Conservation (phyloP, 495 filamentous ascomycete species). For the Annulohypoxylon bovei region DNA sequence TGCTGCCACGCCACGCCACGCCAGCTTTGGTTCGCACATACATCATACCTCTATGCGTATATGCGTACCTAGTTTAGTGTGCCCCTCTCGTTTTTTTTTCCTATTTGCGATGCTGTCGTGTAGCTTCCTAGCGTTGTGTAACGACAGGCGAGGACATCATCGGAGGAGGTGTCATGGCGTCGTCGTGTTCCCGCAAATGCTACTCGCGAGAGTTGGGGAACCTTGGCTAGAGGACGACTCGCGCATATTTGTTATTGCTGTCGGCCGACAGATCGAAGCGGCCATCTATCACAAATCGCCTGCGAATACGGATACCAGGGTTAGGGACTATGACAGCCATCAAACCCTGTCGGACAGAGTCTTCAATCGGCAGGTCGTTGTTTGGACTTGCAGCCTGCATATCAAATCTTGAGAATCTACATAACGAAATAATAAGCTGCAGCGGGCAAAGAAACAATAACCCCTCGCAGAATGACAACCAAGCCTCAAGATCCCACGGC, state of each 20-base stretch:
- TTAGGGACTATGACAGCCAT: constrained; percentile 21
- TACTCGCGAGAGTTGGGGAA: constrained; percentile 24
- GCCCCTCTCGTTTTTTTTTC: constrained; percentile 18
- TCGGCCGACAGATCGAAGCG: constrained; percentile 28
- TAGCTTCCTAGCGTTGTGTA: constrained; percentile 26
- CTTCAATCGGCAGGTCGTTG: constrained; percentile 45
- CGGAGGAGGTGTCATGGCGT: constrained; percentile 29
- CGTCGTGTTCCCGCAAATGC: constrained; percentile 21
- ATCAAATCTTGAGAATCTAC: constrained; percentile 41
- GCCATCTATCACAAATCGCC: constrained; percentile 19
- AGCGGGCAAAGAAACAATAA: constrained; percentile 26
- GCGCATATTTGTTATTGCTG: constrained; percentile 27
- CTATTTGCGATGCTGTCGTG: constrained; percentile 31
- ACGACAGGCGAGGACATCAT: constrained; percentile 36
- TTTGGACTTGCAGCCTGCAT: constrained; percentile 34
- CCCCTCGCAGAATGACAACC: constrained; percentile 40
- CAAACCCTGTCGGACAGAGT: constrained; percentile 39
- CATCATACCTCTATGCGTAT: background rate
- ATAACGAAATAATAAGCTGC: constrained; percentile 32
- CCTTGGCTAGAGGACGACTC: constrained; percentile 32
- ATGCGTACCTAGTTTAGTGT: background rate
- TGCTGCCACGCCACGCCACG: constrained; percentile 25
- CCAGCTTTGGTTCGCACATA: constrained; percentile 4
- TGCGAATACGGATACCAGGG: constrained; percentile 32
- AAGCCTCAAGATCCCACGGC: constrained; percentile 36